Evolutionary conservation across 108 stramenopile genomes (phyloP), one percentile per base, ranked within the genome.

Genomic region (Pinguiococcus pyrenoidosus): DNA sequence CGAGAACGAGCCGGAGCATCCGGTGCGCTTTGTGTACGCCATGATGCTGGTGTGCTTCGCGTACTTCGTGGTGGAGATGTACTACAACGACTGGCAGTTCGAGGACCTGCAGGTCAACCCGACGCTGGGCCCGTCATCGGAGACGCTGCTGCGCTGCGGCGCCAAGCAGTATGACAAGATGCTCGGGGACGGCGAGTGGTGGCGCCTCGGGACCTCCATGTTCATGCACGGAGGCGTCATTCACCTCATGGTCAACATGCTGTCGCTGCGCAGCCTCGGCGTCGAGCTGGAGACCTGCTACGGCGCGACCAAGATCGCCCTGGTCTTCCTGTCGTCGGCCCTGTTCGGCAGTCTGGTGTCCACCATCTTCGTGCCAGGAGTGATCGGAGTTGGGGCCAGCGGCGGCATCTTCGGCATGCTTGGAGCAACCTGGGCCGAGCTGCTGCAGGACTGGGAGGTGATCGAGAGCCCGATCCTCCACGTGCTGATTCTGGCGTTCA

Each of bases 391-490:
- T 4, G 92, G 92, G 33, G 89, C 88, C 1, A 78, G 76, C 4
- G 92, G 92, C 27, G 89, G 85, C n/a, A 84, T 88, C 29, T 88
- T 91, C 58, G 86, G 83, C 1, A 51, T 91, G 37, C 79, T 91
- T 37, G 86, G 87, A 10, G 82, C 75, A 0, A 78, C 82, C 42
- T 48, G 87, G 40, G 81, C 85, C 2, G 88, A 90, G 54, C 80
- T 90, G 39, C 66, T 66, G 51, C 77, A 83, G 37, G 85, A 92
- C 69, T 92, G 90, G 90, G 61, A 68, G 18, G 37, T 92, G 7
- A 49, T 87, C 1, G 23, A 33, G 27, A 23, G 30, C 23, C 24
- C 17, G n/a, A n/a, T n/a, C n/a, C n/a, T n/a, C n/a, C n/a, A n/a
- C n/a, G n/a, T n/a, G n/a, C n/a, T n/a, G n/a, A n/a, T 32, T 8